Base-by-base conservation (phyloP, 1,284 basidiomycete genomes). In the Stereum hirsutum region DNA sequence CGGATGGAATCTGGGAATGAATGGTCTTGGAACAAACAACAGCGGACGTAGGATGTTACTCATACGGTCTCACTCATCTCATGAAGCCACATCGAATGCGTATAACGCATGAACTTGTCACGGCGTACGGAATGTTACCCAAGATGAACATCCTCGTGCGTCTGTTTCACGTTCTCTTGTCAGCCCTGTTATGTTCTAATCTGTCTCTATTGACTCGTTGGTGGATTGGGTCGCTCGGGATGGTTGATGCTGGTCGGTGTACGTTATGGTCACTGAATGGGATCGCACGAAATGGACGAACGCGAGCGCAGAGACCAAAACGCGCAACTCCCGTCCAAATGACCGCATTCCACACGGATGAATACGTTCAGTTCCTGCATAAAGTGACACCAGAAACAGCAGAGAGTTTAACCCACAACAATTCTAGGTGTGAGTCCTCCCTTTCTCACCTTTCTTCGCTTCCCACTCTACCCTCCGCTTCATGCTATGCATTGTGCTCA, bases 51-150 rank as follows among this genome's bases (percentile, higher is more conserved):
- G 89, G 89, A 14, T 73, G 82, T 25, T 91, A 81, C 56, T 89
- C 86, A 11, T 96, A 94, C 59, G 91, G 90, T 38, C 70, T 87
- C 31, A 85, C 85, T 2, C 91, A 95, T 55, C 87, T 86, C 30
- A 96, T 97, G 91, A 96, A 96, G 63, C 94, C 94, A 1, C 91
- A 93, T 59, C 74, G 93, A 37, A 93, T 96, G 68, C 75, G 84
- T 35, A 86, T 97, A 64, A 89, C 94, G 0, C 92, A 98, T 61
- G 90, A 95, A 54, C 71, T 99, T 44, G 81, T 98, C 39, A 76
- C 82, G 24, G 89, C 89, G 41, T 98, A 98, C 54, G 87, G 83
- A 11, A 86, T 99, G 76, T 69, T 94, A 30, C 78, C 81, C 49
- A 80, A 87, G 62, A 95, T 98, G 92, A 83, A 94, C 56, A 75